Evolutionary conservation across 306 rosid species (phyloP).

Genomic region (Cucurbita argyrosperma): DNA sequence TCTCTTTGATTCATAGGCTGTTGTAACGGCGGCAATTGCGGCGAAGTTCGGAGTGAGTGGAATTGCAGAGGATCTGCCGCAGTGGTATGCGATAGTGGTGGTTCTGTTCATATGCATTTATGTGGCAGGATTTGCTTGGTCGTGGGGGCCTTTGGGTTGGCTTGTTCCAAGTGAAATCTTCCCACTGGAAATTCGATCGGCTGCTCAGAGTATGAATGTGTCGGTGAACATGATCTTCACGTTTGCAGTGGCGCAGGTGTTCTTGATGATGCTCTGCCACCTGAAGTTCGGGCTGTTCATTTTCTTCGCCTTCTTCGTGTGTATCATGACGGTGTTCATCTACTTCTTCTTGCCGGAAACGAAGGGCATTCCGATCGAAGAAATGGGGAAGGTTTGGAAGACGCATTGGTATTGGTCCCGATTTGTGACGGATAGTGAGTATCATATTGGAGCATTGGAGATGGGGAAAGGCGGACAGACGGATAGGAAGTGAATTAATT

Average conservation of each 20-base stretch:
- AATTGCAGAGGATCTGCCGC: slow-evolving; percentile 47
- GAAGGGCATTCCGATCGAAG: slow-evolving; percentile 80
- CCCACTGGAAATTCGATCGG: slow-evolving; percentile 81
- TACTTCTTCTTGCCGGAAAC: slow-evolving; percentile 69
- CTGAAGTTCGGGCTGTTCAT: slow-evolving; percentile 79
- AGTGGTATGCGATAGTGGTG: slow-evolving; percentile 81
- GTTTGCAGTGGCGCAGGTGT: slow-evolving; percentile 54
- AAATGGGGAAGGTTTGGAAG: slow-evolving; percentile 65
- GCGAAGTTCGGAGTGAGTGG: slow-evolving; percentile 71
- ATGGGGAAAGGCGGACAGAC: neutral
- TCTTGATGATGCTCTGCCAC: slow-evolving; percentile 69
- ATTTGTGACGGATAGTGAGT: slow-evolving; percentile 28
- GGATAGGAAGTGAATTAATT: neutral
- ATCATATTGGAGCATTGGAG: slow-evolving; percentile 5
- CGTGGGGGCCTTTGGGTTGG: slow-evolving; percentile 99
- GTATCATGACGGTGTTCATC: slow-evolving; percentile 41
- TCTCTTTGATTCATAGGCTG: slow-evolving; percentile 11
- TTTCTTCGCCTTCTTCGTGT: slow-evolving; percentile 69
- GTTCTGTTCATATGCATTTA: slow-evolving; percentile 82
- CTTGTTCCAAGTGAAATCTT: slow-evolving; percentile 90
- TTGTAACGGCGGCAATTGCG: slow-evolving; percentile 54
- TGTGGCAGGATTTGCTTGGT: slow-evolving; percentile 88
- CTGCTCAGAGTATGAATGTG: slow-evolving; percentile 81
- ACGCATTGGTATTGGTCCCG: slow-evolving; percentile 64
- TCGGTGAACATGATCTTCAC: slow-evolving; percentile 87